A percentile compares a stretch with the other conserved stretches of the same genome.
phyloP scores from a whole-genome alignment of 2,329 filamentous ascomycete genomes.

The Cytospora mali region DNA sequence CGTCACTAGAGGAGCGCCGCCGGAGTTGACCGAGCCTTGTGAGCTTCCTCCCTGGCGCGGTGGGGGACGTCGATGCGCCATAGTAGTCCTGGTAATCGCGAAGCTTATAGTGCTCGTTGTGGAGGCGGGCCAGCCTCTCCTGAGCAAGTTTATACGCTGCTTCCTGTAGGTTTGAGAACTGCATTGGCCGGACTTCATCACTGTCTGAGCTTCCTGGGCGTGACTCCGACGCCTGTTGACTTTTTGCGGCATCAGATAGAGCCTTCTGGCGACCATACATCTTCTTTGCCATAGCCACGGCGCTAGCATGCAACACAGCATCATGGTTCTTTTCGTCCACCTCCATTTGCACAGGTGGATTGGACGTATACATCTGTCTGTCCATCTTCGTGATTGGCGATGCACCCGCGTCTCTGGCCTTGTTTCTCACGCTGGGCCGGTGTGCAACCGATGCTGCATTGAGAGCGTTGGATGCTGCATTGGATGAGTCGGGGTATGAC shows the following conservation, averaged over 20 bases:
- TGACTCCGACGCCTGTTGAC: slow-evolving; percentile 35
- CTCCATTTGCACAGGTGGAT: slow-evolving; percentile 72
- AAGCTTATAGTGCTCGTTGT: slow-evolving; percentile 67
- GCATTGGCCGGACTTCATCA: slow-evolving; percentile 51
- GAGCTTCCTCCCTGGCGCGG: slow-evolving; percentile 46
- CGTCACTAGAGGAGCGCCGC: slow-evolving; percentile 69
- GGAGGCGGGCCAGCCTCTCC: slow-evolving; percentile 78
- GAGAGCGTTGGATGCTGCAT: slow-evolving; percentile 68
- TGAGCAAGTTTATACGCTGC: slow-evolving; percentile 84
- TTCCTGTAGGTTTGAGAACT: slow-evolving; percentile 73
- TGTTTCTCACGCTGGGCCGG: slow-evolving; percentile 49
- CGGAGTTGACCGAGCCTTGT: slow-evolving; percentile 58
- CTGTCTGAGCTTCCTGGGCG: slow-evolving; percentile 32
- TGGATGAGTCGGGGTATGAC: slow-evolving; percentile 54
- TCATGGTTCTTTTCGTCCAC: slow-evolving; percentile 72
- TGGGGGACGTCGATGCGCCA: slow-evolving; percentile 50
- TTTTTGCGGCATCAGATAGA: slow-evolving; percentile 54
- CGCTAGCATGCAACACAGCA: slow-evolving; percentile 77
- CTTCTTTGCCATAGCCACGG: slow-evolving; percentile 84
- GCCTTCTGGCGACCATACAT: slow-evolving; percentile 77
- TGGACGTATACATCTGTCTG: slow-evolving; percentile 75
- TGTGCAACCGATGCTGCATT: slow-evolving; percentile 73
- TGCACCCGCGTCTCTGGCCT: slow-evolving; percentile 65
- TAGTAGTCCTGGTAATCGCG: slow-evolving; percentile 77
- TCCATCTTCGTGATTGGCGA: slow-evolving; percentile 68